Evolutionary conservation across 1,284 basidiomycete species (phyloP).

Genomic region (Ustilago sp.): DNA sequence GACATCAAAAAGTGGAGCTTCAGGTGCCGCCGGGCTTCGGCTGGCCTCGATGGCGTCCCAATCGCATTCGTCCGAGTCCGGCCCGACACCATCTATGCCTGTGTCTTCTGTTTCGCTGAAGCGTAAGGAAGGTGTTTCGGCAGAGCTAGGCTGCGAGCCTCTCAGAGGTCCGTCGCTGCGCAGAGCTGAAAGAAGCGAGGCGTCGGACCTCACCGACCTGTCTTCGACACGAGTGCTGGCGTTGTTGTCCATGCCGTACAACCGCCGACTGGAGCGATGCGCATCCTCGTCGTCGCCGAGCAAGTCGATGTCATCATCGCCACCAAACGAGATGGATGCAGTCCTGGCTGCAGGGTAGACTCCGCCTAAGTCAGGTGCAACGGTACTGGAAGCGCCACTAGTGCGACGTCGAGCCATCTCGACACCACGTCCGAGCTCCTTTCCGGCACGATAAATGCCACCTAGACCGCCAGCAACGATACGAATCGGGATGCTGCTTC

Average conservation of each 20-base stretch:
- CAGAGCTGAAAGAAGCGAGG: constrained; percentile 29
- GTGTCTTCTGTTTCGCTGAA: constrained; percentile 41
- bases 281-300: constrained; percentile 27
- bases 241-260: neutral
- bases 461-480: constrained; percentile 49
- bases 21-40: constrained; percentile 24
- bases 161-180: constrained; percentile 23
- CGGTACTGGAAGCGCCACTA: constrained; percentile 20
- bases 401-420: constrained; percentile 42
- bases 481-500: constrained; percentile 51
- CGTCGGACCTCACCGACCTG: constrained; percentile 20
- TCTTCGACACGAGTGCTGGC: constrained; percentile 5
- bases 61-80: constrained; percentile 32
- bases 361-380: neutral
- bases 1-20: constrained; percentile 14
- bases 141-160: constrained; percentile 42
- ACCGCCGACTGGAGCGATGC: constrained; percentile 7
- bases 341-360: neutral
- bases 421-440: constrained; percentile 49
- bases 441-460: constrained; percentile 46
- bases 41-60: constrained; percentile 40
- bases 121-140: constrained; percentile 41
- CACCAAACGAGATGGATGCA: constrained; percentile 43
- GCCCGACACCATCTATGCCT: neutral
- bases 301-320: constrained; percentile 36